Conservation (phyloP, 2,329 filamentous ascomycete genomes). For the Colletotrichum sp. region DNA sequence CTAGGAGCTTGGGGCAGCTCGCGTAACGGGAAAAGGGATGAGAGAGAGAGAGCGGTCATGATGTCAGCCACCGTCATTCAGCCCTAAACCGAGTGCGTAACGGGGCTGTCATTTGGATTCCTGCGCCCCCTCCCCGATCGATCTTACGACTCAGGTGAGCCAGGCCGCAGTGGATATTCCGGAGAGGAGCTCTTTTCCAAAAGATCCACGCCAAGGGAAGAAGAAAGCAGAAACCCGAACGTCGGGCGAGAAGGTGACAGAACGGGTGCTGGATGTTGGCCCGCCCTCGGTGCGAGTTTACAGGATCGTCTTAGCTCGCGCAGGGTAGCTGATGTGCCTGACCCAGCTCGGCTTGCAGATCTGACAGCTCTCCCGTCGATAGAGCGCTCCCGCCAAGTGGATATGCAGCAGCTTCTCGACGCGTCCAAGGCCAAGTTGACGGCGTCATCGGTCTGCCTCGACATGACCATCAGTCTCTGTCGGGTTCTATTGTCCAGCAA, state of each 20-base stretch:
- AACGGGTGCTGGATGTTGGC: not conserved
- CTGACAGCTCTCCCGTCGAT: not conserved
- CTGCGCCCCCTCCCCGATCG: not conserved
- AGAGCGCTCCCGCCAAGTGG: not conserved
- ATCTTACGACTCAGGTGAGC: not conserved
- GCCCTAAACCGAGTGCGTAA: not conserved
- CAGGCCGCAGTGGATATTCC: not conserved
- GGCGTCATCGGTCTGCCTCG: not conserved
- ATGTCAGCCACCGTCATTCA: constrained; percentile 17
- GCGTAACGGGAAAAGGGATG: not conserved
- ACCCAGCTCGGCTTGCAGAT: constrained; percentile 3
- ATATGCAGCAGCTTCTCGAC: not conserved
- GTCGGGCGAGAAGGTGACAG: not conserved
- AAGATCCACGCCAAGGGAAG: not conserved
- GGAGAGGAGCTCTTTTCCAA: not conserved
- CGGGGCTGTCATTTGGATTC: not conserved
- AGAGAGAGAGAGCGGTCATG: not conserved
- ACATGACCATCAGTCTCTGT: not conserved
- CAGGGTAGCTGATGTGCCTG: not conserved
- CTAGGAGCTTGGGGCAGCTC: not conserved
- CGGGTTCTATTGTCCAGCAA: not conserved
- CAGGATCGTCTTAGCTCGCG: not conserved
- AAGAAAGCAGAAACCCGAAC: not conserved
- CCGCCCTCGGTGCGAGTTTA: not conserved
- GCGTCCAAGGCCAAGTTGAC: not conserved